Evolutionary conservation across 352 stramenopile species (phyloP), one percentile per base, ranked within the genome.

Genomic region (Albugo laibachii): DNA sequence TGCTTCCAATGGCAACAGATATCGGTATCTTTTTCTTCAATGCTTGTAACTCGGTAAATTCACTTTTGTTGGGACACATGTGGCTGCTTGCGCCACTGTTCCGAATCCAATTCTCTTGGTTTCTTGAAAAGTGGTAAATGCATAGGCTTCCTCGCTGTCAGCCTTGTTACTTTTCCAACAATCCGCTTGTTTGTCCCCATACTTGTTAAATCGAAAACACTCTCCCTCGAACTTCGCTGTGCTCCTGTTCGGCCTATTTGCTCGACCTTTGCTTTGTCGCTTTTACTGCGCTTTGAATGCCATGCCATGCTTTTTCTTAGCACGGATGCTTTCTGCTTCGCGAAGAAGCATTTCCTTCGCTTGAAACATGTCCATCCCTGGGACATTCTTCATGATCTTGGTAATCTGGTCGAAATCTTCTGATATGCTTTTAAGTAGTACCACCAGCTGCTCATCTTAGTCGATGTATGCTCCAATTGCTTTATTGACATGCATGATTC

Each of bases 41-140:
- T 31, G 24, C 24, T 31, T 31, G 24, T 31, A 45, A 53, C 5
- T 50, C 11, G 15, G 20, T 15, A 39, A 61, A 61, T 18, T 54
- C 45, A 37, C 11, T 41, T 5, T 10, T 12, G 15, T 54, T 41
- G 14, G 42, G 41, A 2, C 47, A 55, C 49, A 61, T 64, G 43
- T 61, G 41, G 12, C 43, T 49, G 18, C 54, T 61, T 13, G 54
- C 54, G 4, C 57, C 57, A 40, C 49, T 58, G 41, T 64, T 42
- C 0, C 61, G 36, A 6, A 55, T 38, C 2, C 27, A n/a, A 20
- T 24, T 24, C 3, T 3, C 20, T 24, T 19, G 20, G 3, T 10
- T 19, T 43, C 38, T 8, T 43, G 16, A 19, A 24, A 24, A 3
- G 8, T 24, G 3, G 38, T 43, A 8, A 43, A 43, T 24, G 20